Conservation (phyloP, 129 eudicot genomes). For the Pittosporum tobira region DNA sequence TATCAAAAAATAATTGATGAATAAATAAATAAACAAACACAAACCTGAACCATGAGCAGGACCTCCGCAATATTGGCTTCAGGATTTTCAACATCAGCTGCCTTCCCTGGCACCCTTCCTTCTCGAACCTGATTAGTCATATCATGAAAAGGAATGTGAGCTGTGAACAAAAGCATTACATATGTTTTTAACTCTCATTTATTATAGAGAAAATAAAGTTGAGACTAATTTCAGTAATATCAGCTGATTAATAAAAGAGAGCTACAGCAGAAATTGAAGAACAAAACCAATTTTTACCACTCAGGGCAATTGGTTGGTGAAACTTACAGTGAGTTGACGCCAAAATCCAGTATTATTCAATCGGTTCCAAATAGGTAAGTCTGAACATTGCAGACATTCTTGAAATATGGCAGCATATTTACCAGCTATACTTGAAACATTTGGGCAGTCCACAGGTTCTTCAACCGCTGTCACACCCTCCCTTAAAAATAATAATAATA, state of each 20-base stretch:
- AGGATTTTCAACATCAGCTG: slow-evolving; percentile 21
- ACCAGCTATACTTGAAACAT: slow-evolving; percentile 63
- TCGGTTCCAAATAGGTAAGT: slow-evolving; percentile 78
- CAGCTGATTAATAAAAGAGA: neutral
- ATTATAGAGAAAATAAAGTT: neutral
- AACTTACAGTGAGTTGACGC: slow-evolving; percentile 91
- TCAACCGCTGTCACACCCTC: slow-evolving; percentile 96
- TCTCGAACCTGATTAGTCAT: slow-evolving; percentile 60
- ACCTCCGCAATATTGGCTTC: slow-evolving; percentile 59
- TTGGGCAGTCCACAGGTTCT: slow-evolving; percentile 79
- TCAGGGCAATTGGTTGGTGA: neutral
- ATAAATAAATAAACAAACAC: too few relatives aligned
- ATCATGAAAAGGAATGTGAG: neutral
- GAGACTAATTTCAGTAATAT: neutral
- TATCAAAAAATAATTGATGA: too few relatives aligned
- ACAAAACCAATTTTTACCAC: slow-evolving; percentile 1
- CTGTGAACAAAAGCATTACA: neutral
- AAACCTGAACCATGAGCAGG: slow-evolving; percentile 88
- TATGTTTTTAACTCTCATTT: neutral
- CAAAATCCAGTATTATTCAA: slow-evolving; percentile 84
- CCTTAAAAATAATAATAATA: slow-evolving; percentile 26
- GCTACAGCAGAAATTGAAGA: neutral
- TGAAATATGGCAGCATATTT: slow-evolving; percentile 71
- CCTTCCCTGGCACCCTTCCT: slow-evolving; percentile 46
- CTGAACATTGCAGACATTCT: slow-evolving; percentile 57